Base-by-base conservation (phyloP, 257 asterid genomes). In the Verbascum thapsus region DNA sequence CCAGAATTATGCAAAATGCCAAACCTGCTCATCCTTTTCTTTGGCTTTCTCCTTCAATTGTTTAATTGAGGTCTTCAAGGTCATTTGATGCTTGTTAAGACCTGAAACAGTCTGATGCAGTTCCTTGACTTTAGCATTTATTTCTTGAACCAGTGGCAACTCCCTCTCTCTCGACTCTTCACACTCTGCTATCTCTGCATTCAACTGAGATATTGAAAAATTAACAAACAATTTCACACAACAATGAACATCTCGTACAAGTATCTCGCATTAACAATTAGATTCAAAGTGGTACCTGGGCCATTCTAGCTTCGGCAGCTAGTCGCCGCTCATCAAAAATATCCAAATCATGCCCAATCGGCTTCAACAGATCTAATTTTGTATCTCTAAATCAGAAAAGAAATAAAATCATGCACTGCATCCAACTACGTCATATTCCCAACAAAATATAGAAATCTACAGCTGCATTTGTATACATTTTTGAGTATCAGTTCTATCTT, bases 11-110 rank as follows among this genome's bases (percentile, higher is more conserved):
- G n/a, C n/a, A n/a, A n/a, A n/a, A n/a, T n/a, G n/a, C n/a, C n/a
- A n/a, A 43, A 87, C 99, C 97, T 85, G 76, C 44, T 84, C 96
- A 65, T 94, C 95, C 80, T 75, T 72, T 76, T 90, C 99, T 62
- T 76, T 81, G 63, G 70, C 63, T 83, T 81, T 87, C 71, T 90
- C 96, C 85, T 80, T 94, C 70, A 76, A 66, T 65, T 84, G 81
- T 69, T 76, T 87, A 38, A 75, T 47, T 16, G 83, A 68, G 69
- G 83, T 76, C 79, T 83, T 82, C 85, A 89, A 66, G 9, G 83
- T 78, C 80, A 74, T 57, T 69, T 87, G 96, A 47, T 83, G 95
- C 77, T 80, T 90, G 75, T 90, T 90, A 68, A 87, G 91, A 51
- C 72, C 83, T 17, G 80, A 78, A 69, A 90, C 85, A 58, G 69